Evolutionary conservation across 2,329 filamentous ascomycete species (phyloP).

Genomic region (Aspergillus nomiae): DNA sequence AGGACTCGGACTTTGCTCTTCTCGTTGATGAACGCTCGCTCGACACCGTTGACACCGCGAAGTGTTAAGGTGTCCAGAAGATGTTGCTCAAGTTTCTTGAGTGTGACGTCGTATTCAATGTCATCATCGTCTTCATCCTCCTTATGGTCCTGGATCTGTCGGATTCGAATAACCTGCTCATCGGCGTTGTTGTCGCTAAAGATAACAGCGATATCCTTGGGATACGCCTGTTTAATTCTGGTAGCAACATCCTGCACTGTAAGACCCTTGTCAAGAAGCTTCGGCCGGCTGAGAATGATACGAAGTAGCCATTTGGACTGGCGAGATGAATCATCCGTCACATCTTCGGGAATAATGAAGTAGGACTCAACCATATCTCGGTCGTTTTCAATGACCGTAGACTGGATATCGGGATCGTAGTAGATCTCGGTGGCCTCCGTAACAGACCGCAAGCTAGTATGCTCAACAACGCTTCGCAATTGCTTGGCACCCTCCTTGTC

Average conservation of each 20-base stretch:
- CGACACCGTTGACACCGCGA: slow-evolving; percentile 84
- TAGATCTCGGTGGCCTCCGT: slow-evolving; percentile 94
- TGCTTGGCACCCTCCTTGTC: slow-evolving; percentile 80
- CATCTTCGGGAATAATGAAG: slow-evolving; percentile 89
- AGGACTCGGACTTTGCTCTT: slow-evolving; percentile 69
- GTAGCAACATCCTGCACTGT: slow-evolving; percentile 87
- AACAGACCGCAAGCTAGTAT: slow-evolving; percentile 89
- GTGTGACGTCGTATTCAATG: slow-evolving; percentile 85
- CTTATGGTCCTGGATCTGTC: slow-evolving; percentile 71
- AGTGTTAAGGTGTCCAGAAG: slow-evolving; percentile 88
- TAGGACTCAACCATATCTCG: slow-evolving; percentile 94
- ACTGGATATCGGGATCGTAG: slow-evolving; percentile 88
- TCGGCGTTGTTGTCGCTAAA: slow-evolving; percentile 99
- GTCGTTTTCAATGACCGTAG: slow-evolving; percentile 85
- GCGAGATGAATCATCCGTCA: slow-evolving; percentile 59
- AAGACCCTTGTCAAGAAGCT: slow-evolving; percentile 88
- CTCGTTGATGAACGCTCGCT: slow-evolving; percentile 89
- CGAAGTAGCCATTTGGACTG: slow-evolving; percentile 96
- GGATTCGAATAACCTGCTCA: slow-evolving; percentile 89
- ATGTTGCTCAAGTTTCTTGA: slow-evolving; percentile 89
- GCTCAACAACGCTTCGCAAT: slow-evolving; percentile 86
- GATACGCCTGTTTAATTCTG: slow-evolving; percentile 87
- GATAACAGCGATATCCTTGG: slow-evolving; percentile 82
- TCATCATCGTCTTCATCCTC: slow-evolving; percentile 73
- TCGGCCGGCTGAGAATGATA: slow-evolving; percentile 88